Percentiles rank a stretch among this genome's conserved stretches.
Evolutionary conservation across 208 protist species (phyloP).

Genomic region (Angomonas deanei): DNA sequence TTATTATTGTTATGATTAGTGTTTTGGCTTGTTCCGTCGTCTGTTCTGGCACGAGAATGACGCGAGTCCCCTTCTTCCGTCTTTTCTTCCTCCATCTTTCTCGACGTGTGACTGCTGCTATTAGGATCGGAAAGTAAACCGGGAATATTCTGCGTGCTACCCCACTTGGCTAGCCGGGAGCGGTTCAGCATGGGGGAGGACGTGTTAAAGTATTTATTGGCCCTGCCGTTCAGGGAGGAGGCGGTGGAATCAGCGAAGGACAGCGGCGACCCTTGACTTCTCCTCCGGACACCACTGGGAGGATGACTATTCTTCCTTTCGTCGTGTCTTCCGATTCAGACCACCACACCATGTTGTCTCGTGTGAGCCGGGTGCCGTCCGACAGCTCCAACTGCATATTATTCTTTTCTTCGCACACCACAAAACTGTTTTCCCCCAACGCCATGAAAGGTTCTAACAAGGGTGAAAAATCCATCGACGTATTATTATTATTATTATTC

Average conservation of each 20-base stretch:
- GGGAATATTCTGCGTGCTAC: background rate
- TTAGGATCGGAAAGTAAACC: background rate
- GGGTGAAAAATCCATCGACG: constrained; percentile 34
- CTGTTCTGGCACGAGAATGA: background rate
- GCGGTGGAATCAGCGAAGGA: too few relatives aligned
- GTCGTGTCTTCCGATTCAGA: too few relatives aligned
- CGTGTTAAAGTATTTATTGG: constrained; percentile 1
- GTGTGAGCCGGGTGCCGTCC: background rate
- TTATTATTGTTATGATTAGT: background rate
- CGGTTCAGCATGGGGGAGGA: background rate
- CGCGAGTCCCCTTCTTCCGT: background rate
- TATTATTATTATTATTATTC: too few relatives aligned
- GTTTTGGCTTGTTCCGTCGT: background rate
- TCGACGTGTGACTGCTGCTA: background rate
- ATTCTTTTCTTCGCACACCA: constrained; percentile 30
- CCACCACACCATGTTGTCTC: background rate
- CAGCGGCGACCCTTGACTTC: too few relatives aligned
- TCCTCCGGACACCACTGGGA: too few relatives aligned
- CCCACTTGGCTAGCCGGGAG: background rate
- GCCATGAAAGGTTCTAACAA: constrained; percentile 63
- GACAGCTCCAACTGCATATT: background rate
- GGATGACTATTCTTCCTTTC: too few relatives aligned
- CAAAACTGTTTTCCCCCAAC: constrained; percentile 69
- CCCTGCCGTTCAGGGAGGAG: too few relatives aligned
- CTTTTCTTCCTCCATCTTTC: background rate